Evolutionary conservation across 768 basidiomycete genomes (phyloP).

Genomic region (Pulveroboletus sp.): DNA sequence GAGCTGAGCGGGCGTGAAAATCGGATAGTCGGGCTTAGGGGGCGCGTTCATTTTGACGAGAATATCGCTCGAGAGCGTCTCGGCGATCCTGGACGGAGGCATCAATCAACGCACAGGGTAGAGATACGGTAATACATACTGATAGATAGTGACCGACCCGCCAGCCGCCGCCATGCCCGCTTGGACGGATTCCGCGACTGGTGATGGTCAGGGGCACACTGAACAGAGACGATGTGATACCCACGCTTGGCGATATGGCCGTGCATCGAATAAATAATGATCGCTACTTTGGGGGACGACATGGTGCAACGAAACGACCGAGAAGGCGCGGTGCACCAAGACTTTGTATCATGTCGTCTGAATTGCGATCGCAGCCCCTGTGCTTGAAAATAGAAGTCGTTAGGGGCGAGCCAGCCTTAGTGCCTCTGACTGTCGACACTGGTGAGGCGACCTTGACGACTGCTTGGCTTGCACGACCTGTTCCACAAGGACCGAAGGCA

Average conservation of each 20-base stretch:
- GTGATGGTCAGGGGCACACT: not conserved
- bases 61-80: slow-evolving; percentile 71
- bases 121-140: slow-evolving; percentile 37
- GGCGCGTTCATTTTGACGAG: slow-evolving; percentile 66
- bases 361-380: not conserved
- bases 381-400: not conserved
- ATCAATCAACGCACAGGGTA: too few species aligned
- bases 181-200: slow-evolving; percentile 61
- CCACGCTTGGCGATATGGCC: slow-evolving; percentile 66
- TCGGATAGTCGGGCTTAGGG: slow-evolving; percentile 55
- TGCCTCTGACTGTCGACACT: too few species aligned
- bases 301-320: slow-evolving; percentile 19
- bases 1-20: slow-evolving; percentile 12
- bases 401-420: not conserved
- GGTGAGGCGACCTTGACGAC: too few species aligned
- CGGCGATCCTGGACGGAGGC: slow-evolving; percentile 51
- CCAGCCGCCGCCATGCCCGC: slow-evolving; percentile 45
- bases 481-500: too few species aligned
- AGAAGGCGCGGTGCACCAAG: too few species aligned
- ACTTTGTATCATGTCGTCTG: too few species aligned
- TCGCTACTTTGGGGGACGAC: slow-evolving; percentile 54
- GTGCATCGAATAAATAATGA: slow-evolving; percentile 70
- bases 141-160: slow-evolving; percentile 48
- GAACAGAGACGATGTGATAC: slow-evolving; percentile 15
- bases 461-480: too few species aligned